Base-by-base conservation (phyloP, 495 filamentous ascomycete genomes). In the Aspergillus homomorphus region DNA sequence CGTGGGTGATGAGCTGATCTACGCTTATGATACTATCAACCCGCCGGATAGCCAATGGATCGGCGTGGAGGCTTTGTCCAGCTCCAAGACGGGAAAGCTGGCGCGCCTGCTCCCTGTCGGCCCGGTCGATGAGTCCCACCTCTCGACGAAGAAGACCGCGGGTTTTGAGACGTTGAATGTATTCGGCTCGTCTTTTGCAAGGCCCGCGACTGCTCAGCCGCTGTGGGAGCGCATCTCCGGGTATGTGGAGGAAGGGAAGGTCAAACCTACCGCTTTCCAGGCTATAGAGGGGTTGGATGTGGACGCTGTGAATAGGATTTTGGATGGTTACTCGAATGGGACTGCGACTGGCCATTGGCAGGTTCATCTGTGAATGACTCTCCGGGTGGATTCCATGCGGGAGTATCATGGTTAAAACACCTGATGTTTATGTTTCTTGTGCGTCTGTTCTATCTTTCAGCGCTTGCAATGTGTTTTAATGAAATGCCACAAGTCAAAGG, bases 1-100 rank as follows among this genome's bases (percentile, higher is more conserved):
- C 6, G 66, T 69, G 0, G 68, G 66, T 23, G 71, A 75, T 30
- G 66, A 70, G 4, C 49, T 75, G 1, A 30, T 71, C 2, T 72
- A 75, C 30, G 67, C 62, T 2, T 68, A 60, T 55, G 69, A 75
- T 46, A 44, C 61, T 0, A 57, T 75, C 45, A 71, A 66, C 26
- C 30, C 53, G 3, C 55, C 56, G 0, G 58, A 49, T 6, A 57
- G 41, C 6, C 64, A 65, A 15, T 41, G 43, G 15, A 50, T 75
- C 20, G 71, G 60, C 18, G 50, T 73, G 6, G 64, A 63, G 16
- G 59, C 62, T 1, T 63, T 75, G 4, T 72, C 73, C 12, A 63
- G 22, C 26, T 54, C 18, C 15, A 69, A 69, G 58, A 64, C 51
- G 33, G 70, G 69, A 1, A 65, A 64, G 18, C 45, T 73, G 4